These are phyloP conservation scores for Candida albicans DNA, from an alignment of 1,139 yeast genomes.

Conservation along the genomic window DNA sequence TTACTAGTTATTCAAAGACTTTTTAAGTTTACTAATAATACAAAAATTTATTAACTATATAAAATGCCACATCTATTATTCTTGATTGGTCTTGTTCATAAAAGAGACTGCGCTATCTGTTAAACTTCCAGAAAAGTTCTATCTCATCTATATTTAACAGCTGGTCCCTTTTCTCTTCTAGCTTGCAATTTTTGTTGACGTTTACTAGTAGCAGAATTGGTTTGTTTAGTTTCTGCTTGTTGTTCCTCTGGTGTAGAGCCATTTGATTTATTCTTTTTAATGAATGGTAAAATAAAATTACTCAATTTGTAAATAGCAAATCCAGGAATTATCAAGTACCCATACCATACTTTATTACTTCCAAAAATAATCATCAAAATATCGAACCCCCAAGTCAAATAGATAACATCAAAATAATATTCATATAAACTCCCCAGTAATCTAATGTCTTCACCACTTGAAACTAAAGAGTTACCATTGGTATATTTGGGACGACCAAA, in stretches of 20 bases:
- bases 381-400: conserved; percentile 65
- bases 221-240: background rate
- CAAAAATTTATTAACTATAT: too few relatives aligned
- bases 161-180: conserved; percentile 39
- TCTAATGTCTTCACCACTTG: conserved; percentile 63
- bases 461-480: conserved; percentile 33
- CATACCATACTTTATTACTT: conserved; percentile 61
- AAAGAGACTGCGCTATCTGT: background rate
- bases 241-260: background rate
- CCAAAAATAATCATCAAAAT: conserved; percentile 57
- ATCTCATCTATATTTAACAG: conserved; percentile 25
- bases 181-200: conserved; percentile 51
- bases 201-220: conserved; percentile 34
- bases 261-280: conserved; percentile 14
- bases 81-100: background rate
- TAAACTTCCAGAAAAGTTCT: too few relatives aligned
- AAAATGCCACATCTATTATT: too few relatives aligned
- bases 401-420: conserved; percentile 73
- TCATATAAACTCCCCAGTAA: conserved; percentile 68
- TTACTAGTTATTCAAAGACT: too few relatives aligned
- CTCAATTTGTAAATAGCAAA: conserved; percentile 57
- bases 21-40: too few relatives aligned
- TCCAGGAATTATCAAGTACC: conserved; percentile 46
- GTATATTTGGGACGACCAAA: conserved; percentile 62
- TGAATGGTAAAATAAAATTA: conserved; percentile 24